Percentiles rank a stretch among this genome's conserved stretches.
Conservation (phyloP, 768 basidiomycete species). For the Termitomyces sp. region DNA sequence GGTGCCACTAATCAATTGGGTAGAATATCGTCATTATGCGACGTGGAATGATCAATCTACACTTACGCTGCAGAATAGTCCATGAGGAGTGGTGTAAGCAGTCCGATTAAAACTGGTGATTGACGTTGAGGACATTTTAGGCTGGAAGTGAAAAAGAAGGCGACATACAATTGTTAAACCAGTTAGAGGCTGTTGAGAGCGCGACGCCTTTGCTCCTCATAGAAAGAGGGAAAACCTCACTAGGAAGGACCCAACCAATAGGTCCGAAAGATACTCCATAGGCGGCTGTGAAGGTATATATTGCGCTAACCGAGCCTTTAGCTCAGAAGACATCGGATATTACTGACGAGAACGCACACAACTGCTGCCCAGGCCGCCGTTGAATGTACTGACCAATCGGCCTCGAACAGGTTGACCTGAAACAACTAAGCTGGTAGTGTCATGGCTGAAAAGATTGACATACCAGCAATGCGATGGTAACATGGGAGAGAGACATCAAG, state of each 20-base stretch:
- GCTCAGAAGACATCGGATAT: neutral
- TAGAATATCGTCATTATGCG: neutral
- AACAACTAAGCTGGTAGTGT: neutral
- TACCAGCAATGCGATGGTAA: constrained; percentile 61
- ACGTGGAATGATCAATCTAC: neutral
- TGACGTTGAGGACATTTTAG: neutral
- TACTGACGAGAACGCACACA: constrained; percentile 31
- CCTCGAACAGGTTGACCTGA: constrained; percentile 44
- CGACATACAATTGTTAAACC: constrained; percentile 72
- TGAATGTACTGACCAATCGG: constrained; percentile 54
- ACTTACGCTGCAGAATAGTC: constrained; percentile 53
- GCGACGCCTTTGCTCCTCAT: constrained; percentile 80
- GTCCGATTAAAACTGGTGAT: constrained; percentile 64
- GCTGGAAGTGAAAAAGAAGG: neutral
- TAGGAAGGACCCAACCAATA: constrained; percentile 79
- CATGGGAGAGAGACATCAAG: constrained; percentile 61
- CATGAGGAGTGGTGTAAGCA: constrained; percentile 65
- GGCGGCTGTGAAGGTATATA: constrained; percentile 72
- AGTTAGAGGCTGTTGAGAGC: constrained; percentile 80
- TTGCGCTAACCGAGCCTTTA: constrained; percentile 31
- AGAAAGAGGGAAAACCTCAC: constrained; percentile 77
- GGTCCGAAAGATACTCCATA: constrained; percentile 79
- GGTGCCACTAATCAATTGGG: constrained; percentile 40
- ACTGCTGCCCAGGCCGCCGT: constrained; percentile 68
- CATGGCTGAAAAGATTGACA: constrained; percentile 1